Evolutionary conservation across 2,329 filamentous ascomycete species (phyloP), one percentile per base, ranked within the genome.

Genomic region (Emmonsiellopsis sp.): DNA sequence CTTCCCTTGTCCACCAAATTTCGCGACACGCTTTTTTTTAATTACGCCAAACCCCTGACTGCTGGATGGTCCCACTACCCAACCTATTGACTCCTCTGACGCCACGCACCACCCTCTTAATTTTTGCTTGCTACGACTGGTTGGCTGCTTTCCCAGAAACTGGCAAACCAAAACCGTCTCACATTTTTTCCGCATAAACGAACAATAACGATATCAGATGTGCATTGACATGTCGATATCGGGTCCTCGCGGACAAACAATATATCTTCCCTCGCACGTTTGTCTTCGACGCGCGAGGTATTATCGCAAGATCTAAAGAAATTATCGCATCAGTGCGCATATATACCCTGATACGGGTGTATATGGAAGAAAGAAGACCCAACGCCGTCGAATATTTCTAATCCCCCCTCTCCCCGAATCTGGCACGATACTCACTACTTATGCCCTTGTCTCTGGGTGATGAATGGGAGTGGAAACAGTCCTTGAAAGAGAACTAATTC

Each of bases 241-340:
- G 39, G 11, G 66, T 70, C 66, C 67, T 67, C 65, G 58, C 64
- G 67, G 67, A 69, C 68, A 56, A 52, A 57, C 54, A 43, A 52
- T 48, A 52, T 55, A 56, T 55, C 37, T 47, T 40, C 39, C 39
- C 46, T n/a, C 46, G 37, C 27, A 14, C 14, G 5, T n/a, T 36
- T 36, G 10, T 21, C 33, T 48, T 11, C 46, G n/a, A 37, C 10
- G 21, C 46, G 46, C 34, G 32, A 27, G 17, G 31, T 36, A 49
- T 31, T 11, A 21, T 31, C n/a, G 31, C 46, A 21, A 17, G 10
- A 49, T n/a, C 27, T 13, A 49, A 49, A 27, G 6, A 11, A 27
- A 27, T 27, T 14, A 27, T 21, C 17, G 9, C 14, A 49, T 40
- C 34, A 17, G 21, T 47, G 32, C 36, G 9, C 13, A 36, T 31